Conservation (phyloP, 495 filamentous ascomycete species). For the Penicillium maclennaniae region DNA sequence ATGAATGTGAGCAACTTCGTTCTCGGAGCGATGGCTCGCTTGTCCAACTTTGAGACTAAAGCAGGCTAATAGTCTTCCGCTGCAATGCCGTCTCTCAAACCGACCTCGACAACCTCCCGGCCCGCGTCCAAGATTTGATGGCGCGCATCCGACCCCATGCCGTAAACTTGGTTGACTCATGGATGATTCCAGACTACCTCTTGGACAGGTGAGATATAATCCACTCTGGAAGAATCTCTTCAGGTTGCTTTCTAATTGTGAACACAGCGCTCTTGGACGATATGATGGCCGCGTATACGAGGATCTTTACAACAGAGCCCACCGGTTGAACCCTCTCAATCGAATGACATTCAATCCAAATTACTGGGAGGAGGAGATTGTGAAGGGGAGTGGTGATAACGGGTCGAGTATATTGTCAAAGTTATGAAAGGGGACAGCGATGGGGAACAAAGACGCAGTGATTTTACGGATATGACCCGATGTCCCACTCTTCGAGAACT, state of each 20-base stretch:
- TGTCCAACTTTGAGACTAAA: neutral
- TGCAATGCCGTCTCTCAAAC: constrained; percentile 31
- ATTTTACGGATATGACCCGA: too few species aligned
- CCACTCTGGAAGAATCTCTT: neutral
- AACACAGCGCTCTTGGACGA: constrained; percentile 38
- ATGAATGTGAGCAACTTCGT: constrained; percentile 20
- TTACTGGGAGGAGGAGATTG: constrained; percentile 48
- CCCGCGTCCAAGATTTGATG: constrained; percentile 41
- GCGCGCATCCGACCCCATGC: constrained; percentile 42
- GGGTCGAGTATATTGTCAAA: constrained; percentile 22
- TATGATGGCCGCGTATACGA: constrained; percentile 49
- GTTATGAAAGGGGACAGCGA: constrained; percentile 8
- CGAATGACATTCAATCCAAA: constrained; percentile 43
- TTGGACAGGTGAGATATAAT: constrained; percentile 32
- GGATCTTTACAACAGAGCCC: constrained; percentile 44
- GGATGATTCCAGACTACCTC: constrained; percentile 47
- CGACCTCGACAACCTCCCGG: constrained; percentile 30
- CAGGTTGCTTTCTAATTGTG: too few species aligned
- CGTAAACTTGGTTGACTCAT: constrained; percentile 44
- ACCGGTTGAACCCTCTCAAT: constrained; percentile 47
- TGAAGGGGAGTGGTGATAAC: constrained; percentile 34
- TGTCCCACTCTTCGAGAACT: too few species aligned
- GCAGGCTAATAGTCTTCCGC: constrained; percentile 25
- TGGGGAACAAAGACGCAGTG: too few species aligned
- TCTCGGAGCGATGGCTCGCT: neutral